Conservation (phyloP, 1,284 basidiomycete species). For the Phellopilus nigrolimitatus region DNA sequence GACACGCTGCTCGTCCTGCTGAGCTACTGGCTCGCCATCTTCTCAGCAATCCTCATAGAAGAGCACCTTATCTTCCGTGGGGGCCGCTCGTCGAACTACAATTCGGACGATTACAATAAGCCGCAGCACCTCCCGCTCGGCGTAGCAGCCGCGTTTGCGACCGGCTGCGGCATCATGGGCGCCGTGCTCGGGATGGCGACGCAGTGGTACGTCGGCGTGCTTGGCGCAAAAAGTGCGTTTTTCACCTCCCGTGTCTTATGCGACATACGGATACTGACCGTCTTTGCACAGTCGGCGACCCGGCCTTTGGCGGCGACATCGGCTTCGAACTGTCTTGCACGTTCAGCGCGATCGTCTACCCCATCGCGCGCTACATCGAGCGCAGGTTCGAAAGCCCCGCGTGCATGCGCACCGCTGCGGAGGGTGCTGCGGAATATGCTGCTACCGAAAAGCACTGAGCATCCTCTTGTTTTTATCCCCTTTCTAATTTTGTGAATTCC, state of each 20-base stretch:
- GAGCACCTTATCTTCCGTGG: conserved; percentile 35
- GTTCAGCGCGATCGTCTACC: conserved; percentile 31
- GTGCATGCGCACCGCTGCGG: conserved; percentile 10
- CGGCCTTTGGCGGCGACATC: conserved; percentile 27
- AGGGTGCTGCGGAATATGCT: no score
- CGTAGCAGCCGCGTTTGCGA: conserved; percentile 28
- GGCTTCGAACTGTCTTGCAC: conserved; percentile 30
- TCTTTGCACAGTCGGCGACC: conserved; percentile 21
- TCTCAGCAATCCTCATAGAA: conserved; percentile 29
- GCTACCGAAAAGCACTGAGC: no score
- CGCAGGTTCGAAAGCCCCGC: conserved; percentile 21
- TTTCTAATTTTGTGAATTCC: no score
- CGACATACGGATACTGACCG: not conserved
- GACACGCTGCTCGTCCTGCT: conserved; percentile 31
- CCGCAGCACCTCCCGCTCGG: conserved; percentile 28
- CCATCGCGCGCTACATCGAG: conserved; percentile 29
- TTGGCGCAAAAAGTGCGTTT: conserved; percentile 23
- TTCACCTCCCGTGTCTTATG: not conserved
- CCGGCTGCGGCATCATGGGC: conserved; percentile 28
- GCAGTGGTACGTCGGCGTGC: conserved; percentile 29
- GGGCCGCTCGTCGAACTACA: conserved; percentile 29
- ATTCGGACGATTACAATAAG: conserved; percentile 29
- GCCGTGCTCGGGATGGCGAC: conserved; percentile 31
- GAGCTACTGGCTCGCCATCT: conserved; percentile 34
- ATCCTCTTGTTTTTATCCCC: no score